Conservation (phyloP, 2,329 filamentous ascomycete species). For the Calonectria pseudoreteaudii region DNA sequence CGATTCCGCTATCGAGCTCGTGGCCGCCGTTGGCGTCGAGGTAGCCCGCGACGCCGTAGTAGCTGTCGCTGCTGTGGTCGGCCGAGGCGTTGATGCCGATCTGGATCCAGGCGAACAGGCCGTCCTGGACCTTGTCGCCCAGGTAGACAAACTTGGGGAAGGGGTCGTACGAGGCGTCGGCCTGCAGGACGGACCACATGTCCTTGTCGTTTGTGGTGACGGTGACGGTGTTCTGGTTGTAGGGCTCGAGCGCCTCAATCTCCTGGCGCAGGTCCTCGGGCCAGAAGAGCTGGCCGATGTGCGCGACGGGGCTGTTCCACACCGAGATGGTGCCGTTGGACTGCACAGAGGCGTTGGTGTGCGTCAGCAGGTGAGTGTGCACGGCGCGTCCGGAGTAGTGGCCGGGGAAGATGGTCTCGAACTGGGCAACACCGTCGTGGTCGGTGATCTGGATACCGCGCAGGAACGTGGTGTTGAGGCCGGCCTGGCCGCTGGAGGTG, state of each 20-base stretch:
- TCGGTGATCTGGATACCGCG: constrained; percentile 56
- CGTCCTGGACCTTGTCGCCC: constrained; percentile 63
- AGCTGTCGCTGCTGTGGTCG: constrained; percentile 17
- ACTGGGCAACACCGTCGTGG: constrained; percentile 54
- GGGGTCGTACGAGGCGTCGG: constrained; percentile 63
- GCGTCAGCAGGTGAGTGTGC: constrained; percentile 55
- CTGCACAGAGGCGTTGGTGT: constrained; percentile 47
- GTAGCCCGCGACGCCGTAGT: constrained; percentile 25
- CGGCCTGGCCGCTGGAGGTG: constrained; percentile 45
- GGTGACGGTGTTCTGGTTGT: constrained; percentile 54
- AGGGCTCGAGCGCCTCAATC: constrained; percentile 60
- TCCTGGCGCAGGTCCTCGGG: constrained; percentile 62
- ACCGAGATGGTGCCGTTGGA: constrained; percentile 57
- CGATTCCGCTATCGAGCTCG: not conserved
- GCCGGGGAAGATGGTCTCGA: constrained; percentile 57
- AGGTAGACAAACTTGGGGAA: constrained; percentile 69
- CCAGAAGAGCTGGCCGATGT: constrained; percentile 74
- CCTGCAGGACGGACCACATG: constrained; percentile 47
- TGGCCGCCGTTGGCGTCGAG: constrained; percentile 21
- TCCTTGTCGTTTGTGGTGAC: constrained; percentile 64
- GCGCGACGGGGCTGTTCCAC: constrained; percentile 52
- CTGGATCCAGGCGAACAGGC: constrained; percentile 65
- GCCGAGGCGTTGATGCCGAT: constrained; percentile 58
- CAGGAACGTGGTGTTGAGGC: constrained; percentile 51
- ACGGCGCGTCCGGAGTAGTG: constrained; percentile 55